Evolutionary conservation across 306 rosid species (phyloP), one percentile per base, ranked within the genome.

Genomic region (Inga leiocalycina): DNA sequence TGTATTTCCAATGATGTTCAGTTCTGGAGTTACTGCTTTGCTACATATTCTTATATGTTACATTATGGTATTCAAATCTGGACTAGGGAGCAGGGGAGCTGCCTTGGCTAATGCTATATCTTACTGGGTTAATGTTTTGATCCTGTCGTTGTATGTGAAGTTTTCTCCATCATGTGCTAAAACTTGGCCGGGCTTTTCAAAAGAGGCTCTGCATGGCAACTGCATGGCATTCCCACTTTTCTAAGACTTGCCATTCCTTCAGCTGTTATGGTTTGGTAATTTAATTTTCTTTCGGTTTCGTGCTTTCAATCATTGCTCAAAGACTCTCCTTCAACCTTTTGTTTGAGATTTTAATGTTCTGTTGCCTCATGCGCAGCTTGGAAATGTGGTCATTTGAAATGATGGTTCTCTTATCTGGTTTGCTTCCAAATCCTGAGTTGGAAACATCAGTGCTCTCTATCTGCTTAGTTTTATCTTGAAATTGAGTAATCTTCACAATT

Each of bases 261-360:
- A 0, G 93, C 98, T 64, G 62, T 85, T 51, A 92, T 94, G 95
- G 91, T 91, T 70, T 94, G 98, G 98, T 93, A 85, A 57, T 37
- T 70, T 69, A 83, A 84, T 30, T 80, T 43, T 49, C 24, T 32
- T n/a, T 11, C 74, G 73, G 44, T 39, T 11, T 34, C 52, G 16
- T 22, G 10, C 44, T 81, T 19, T 57, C 43, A 78, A 35, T 57
- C 17, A n/a, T 34, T 37, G 37, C 45, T 52, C 30, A 35, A 68
- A 39, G 30, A 54, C 56, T 45, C 54, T 19, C 10, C 56, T 52
- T 64, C 1, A 39, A 39, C 43, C 43, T 39, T 5, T 34, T 3
- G 35, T 71, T 13, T 56, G 32, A 48, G 80, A 64, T 82, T 32
- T 70, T 79, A 22, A 27, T 48, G 79, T 11, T 24, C 7, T 20